Evolutionary conservation across 805 yeast genomes (phyloP).

Genomic region (Spathaspora arborariae): DNA sequence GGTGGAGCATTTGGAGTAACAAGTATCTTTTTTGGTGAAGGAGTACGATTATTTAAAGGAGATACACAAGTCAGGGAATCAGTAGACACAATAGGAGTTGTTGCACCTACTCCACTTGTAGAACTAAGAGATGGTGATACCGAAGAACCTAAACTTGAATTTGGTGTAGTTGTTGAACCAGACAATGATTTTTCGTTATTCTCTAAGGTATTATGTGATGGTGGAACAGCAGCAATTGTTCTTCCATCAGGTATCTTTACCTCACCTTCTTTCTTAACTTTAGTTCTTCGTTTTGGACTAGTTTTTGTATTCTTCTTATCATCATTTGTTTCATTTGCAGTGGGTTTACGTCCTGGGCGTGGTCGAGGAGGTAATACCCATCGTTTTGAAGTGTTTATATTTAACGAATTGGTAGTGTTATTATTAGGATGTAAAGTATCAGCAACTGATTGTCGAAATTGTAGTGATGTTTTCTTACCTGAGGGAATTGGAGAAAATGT

Average conservation of each 20-base stretch:
- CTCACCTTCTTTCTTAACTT: constrained; percentile 4
- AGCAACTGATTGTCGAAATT: constrained; percentile 7
- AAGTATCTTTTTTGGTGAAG: neutral
- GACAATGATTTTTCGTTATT: neutral
- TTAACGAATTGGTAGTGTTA: constrained; percentile 7
- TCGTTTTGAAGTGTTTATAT: constrained; percentile 29
- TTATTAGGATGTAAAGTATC: constrained; percentile 1
- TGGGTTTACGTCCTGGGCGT: constrained; percentile 40
- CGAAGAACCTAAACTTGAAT: neutral
- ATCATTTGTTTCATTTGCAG: constrained; percentile 3
- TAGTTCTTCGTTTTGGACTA: constrained; percentile 7
- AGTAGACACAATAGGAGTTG: neutral
- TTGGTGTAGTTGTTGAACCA: neutral
- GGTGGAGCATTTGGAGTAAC: neutral
- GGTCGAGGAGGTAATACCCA: constrained; percentile 43
- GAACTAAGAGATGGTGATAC: neutral
- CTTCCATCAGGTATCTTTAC: neutral
- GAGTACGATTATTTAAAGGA: neutral
- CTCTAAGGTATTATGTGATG: neutral
- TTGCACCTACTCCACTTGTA: neutral
- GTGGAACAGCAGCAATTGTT: neutral
- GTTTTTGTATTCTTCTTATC: constrained; percentile 3
- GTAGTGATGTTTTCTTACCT: constrained; percentile 12
- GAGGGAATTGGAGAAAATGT: constrained; percentile 19
- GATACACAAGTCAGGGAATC: neutral